Conservation (phyloP, 345 rosid genomes). For the Anacardium occidentale region DNA sequence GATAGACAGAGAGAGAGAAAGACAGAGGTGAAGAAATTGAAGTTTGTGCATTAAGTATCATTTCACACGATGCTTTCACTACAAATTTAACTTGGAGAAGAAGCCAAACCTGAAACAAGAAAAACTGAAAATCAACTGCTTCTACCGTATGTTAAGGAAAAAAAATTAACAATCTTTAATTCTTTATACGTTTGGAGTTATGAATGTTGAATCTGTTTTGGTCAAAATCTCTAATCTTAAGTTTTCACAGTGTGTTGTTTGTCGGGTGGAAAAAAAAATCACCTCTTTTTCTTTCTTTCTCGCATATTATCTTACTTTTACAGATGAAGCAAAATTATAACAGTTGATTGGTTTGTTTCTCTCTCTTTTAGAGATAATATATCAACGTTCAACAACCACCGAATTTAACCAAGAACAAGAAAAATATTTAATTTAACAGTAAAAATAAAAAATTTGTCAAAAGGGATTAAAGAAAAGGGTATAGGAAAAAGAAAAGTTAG, state of each 20-base stretch:
- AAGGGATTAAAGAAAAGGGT: constrained; percentile 26
- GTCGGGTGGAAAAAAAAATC: constrained; percentile 50
- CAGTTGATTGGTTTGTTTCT: neutral
- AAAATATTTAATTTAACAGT: constrained; percentile 20
- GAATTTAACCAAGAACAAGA: neutral
- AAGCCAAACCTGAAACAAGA: constrained; percentile 26
- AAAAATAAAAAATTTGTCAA: constrained; percentile 11
- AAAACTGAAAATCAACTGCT: neutral
- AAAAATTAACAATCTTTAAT: neutral
- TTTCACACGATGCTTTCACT: constrained; percentile 2
- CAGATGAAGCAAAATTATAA: constrained; percentile 27
- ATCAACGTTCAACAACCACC: neutral
- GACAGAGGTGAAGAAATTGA: constrained; percentile 8
- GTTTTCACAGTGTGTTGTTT: constrained; percentile 43
- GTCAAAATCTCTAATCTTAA: constrained; percentile 48
- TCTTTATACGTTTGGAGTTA: neutral
- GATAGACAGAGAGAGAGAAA: constrained; percentile 15
- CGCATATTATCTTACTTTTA: constrained; percentile 49
- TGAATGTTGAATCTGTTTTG: constrained; percentile 24
- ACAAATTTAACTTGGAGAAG: constrained; percentile 25
- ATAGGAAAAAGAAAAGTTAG: neutral
- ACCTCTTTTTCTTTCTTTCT: constrained; percentile 27
- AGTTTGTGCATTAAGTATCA: constrained; percentile 7
- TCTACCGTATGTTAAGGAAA: neutral
- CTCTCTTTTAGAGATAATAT: neutral